Base-by-base conservation (phyloP, 345 rosid genomes). In the Camelina laxa region DNA sequence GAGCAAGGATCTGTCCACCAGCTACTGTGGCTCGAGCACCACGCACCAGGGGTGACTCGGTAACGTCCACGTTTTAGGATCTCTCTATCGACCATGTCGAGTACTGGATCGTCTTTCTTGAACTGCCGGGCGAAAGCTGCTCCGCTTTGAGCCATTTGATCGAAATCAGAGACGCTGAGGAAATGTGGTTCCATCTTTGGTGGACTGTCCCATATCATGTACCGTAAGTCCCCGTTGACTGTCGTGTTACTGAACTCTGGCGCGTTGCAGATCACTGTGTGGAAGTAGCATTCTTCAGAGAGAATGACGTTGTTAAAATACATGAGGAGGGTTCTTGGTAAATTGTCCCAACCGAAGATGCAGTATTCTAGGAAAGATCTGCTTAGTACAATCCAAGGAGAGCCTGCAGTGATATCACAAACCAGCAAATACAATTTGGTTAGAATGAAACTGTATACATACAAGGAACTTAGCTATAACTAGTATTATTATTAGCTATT, bases 201-300 rank as follows among this genome's bases (percentile, higher is more conserved):
- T 17, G 99, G 97, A 80, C 85, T 91, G 79, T 96, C 99, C 99
- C 99, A 96, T 39, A 92, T 82, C 94, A 89, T 89, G 69, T 84
- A 96, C 31, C 98, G 79, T 62, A 96, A 84, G 77, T 96, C 96
- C 14, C 84, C 84, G 79, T 92, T 96, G 35, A 96, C 84, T 4
- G 93, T 89, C 1, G 97, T 88, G 76, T 96, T 92, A 82, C 77
- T 89, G 76, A 87, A 96, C 85, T 88, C 93, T 0, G 87, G 96
- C 2, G 98, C 76, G 69, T 92, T 96, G 95, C 99, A 96, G 27
- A 96, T 75, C 15, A 96, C 97, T 0, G 99, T 80, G 69, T 96
- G 98, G 84, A 96, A 92, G 78, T 96, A 96, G 59, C 87, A 85
- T 84, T 96, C 99, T 75, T 92, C 94, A 1, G 99, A 71, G 69